Percentiles rank a stretch among this genome's conserved stretches.
These are phyloP conservation scores for Yamadazyma jaroonii DNA, from an alignment of 1,139 yeast genomes.

Conservation along the genomic window DNA sequence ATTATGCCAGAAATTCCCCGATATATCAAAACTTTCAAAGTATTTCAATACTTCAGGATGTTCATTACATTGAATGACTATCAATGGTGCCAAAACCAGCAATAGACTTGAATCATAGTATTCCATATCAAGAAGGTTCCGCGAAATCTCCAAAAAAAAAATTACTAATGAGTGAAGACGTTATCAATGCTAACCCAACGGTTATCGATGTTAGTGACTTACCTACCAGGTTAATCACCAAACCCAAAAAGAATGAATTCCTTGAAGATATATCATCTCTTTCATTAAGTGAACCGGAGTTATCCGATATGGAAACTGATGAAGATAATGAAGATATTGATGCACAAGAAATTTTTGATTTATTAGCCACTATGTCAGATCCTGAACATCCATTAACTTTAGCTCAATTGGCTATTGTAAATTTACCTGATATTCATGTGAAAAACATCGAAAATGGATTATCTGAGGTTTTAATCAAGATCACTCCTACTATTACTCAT, in stretches of 20 bases:
- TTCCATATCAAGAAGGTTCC: constrained; percentile 23
- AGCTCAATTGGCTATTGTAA: constrained; percentile 94
- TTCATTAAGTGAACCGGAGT: constrained; percentile 17
- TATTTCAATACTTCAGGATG: constrained; percentile 3
- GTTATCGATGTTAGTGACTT: constrained; percentile 72
- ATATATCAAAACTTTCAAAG: constrained; percentile 20
- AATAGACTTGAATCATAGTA: constrained; percentile 24
- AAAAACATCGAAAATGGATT: constrained; percentile 54
- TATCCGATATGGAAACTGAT: constrained; percentile 21
- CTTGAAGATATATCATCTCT: constrained; percentile 20
- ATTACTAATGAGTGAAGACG: constrained; percentile 51
- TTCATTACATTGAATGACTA: constrained; percentile 11
- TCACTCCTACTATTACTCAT: constrained; percentile 97
- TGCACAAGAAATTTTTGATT: constrained; percentile 54
- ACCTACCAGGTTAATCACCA: constrained; percentile 55
- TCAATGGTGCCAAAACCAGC: constrained; percentile 35
- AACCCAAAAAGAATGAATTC: constrained; percentile 16
- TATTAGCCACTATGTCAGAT: constrained; percentile 86
- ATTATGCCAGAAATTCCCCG: constrained; percentile 36
- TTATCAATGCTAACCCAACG: constrained; percentile 90
- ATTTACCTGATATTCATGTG: constrained; percentile 74
- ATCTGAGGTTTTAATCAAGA: constrained; percentile 75
- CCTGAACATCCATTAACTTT: constrained; percentile 97
- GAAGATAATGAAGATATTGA: constrained; percentile 50
- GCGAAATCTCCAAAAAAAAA: too few relatives aligned